These are phyloP conservation scores for Ilex aquifolium DNA, from an alignment of 257 asterid species.

Conservation along the genomic window DNA sequence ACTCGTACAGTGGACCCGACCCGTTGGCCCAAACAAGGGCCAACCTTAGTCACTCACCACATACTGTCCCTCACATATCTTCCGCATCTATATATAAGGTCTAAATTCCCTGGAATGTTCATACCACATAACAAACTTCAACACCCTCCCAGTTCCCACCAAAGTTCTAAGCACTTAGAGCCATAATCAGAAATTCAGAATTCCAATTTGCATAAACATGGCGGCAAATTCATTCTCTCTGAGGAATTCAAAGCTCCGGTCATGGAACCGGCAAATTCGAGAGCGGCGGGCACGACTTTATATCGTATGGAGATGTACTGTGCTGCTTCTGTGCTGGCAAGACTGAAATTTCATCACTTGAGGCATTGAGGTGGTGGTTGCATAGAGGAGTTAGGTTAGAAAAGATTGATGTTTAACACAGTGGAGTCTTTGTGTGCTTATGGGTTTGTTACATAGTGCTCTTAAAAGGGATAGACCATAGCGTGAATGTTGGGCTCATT, in stretches of 20 bases:
- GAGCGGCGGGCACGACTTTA: conserved; percentile 7
- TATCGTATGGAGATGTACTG: conserved; percentile 13
- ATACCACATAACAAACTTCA: conserved; percentile 7
- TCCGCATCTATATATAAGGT: conserved; percentile 8
- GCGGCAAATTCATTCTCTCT: conserved; percentile 29
- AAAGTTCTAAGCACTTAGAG: background rate
- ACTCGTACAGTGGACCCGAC: conserved; percentile 28
- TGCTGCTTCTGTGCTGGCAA: conserved; percentile 29
- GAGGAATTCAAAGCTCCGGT: conserved; percentile 38
- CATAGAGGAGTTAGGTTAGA: background rate
- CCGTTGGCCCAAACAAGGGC: conserved; percentile 24
- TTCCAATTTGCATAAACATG: conserved; percentile 15
- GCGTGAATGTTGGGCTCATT: too few species aligned
- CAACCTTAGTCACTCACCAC: conserved; percentile 36
- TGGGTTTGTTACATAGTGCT: too few species aligned
- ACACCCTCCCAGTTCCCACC: background rate
- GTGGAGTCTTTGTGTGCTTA: too few species aligned
- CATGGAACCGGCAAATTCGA: background rate
- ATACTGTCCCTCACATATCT: conserved; percentile 27
- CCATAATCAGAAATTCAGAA: background rate
- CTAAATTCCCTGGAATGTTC: conserved; percentile 6
- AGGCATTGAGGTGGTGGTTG: background rate
- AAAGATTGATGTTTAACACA: too few species aligned
- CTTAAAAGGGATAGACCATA: too few species aligned
- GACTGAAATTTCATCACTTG: background rate